Evolutionary conservation across 495 filamentous ascomycete genomes (phyloP).

Genomic region (Penicillium paradoxum): DNA sequence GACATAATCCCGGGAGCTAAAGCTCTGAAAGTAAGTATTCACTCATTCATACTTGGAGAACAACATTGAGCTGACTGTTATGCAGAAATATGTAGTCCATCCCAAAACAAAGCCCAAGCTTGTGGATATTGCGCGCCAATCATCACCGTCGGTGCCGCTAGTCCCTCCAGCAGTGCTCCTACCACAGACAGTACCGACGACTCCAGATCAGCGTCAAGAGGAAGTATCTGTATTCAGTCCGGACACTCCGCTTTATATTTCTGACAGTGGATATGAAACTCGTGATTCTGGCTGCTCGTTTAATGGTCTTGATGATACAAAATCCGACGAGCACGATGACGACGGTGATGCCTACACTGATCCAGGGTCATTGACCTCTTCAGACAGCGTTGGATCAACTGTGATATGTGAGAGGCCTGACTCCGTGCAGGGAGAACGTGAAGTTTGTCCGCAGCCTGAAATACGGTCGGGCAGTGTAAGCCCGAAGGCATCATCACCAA

Average conservation of each 20-base stretch:
- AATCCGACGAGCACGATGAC: slow-evolving; percentile 14
- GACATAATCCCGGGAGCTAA: slow-evolving; percentile 26
- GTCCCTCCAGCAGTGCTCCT: slow-evolving; percentile 18
- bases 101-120: slow-evolving; percentile 39
- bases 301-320: slow-evolving; percentile 21
- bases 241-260: slow-evolving; percentile 39
- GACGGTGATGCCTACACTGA: slow-evolving; percentile 30
- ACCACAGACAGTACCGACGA: slow-evolving; percentile 27
- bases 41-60: no score
- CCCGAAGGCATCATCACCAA: slow-evolving; percentile 8
- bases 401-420: slow-evolving; percentile 24
- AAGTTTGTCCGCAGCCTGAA: slow-evolving; percentile 21
- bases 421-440: slow-evolving; percentile 15
- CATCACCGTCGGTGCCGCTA: slow-evolving; percentile 26
- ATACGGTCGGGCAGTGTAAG: slow-evolving; percentile 26
- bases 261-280: slow-evolving; percentile 37
- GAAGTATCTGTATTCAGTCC: slow-evolving; percentile 46
- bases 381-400: slow-evolving; percentile 28
- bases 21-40: slow-evolving; percentile 27
- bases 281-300: slow-evolving; percentile 28
- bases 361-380: slow-evolving; percentile 27
- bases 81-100: slow-evolving; percentile 38
- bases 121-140: slow-evolving; percentile 42
- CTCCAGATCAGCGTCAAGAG: slow-evolving; percentile 36
- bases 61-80: slow-evolving; percentile 4